Evolutionary conservation across 352 stramenopile species (phyloP), one percentile per base, ranked within the genome.

Genomic region (Globisporangium solare): DNA sequence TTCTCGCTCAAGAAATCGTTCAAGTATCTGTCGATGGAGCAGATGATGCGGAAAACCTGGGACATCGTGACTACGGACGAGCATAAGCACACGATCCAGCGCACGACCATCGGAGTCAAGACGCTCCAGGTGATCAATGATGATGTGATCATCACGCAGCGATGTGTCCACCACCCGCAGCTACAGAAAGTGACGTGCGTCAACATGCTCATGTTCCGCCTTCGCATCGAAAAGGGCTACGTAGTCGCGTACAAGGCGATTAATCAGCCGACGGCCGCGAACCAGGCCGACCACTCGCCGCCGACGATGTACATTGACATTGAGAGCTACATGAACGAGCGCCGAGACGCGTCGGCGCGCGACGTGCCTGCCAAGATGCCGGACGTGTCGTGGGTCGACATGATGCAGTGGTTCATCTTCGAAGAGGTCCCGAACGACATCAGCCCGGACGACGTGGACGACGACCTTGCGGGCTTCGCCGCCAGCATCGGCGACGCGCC

Each of bases 41-140:
- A 61, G 43, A 67, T 81, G 43, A 78, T 81, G 71, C 53, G 68
- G 24, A 73, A 68, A 49, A 78, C 71, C 45, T 81, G 71, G 71
- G 67, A 73, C 27, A 81, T 81, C 24, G 69, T 78, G 32, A 81
- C 71, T n/a, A 77, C 64, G 8, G 67, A 71, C 37, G 55, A 78
- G 46, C 71, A 81, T 43, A 81, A 74, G 71, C 67, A 68, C 50
- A 81, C 71, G 50, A 76, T 81, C 48, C 71, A 81, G 61, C 70
- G 73, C 52, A 73, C 71, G 35, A 81, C 71, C 7, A 68, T 81
- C 27, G 67, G 71, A 22, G 57, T 81, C 40, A 74, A 78, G 54
- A 61, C 76, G 37, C 51, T 81, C 43, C 71, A 81, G 43, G 71
- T 74, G 35, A 68, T 81, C 51, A 81, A 78, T 54, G 67, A 81